Evolutionary conservation across 768 basidiomycete species (phyloP).

Genomic region (Phylloporus rhodoxanthus): DNA sequence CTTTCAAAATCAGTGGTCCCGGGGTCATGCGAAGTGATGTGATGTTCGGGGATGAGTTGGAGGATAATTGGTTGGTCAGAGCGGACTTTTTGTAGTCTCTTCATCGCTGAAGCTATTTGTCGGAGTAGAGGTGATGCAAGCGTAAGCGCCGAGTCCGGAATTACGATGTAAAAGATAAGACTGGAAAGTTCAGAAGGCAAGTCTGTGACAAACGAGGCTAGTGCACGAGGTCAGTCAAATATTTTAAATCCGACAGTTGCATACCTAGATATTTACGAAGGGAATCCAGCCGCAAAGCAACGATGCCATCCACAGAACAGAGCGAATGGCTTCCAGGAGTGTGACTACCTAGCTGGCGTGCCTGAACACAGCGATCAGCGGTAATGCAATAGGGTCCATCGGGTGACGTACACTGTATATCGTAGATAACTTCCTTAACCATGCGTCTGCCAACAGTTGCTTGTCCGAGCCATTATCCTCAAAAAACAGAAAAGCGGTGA

Average conservation of each 20-base stretch:
- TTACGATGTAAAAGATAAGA: slow-evolving; percentile 63
- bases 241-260: slow-evolving; percentile 8
- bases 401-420: slow-evolving; percentile 52
- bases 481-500: slow-evolving; percentile 61
- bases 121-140: slow-evolving; percentile 64
- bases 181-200: slow-evolving; percentile 36
- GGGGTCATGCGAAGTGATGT: slow-evolving; percentile 37
- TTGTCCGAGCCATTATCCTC: slow-evolving; percentile 54
- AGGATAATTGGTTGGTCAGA: slow-evolving; percentile 50
- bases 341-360: slow-evolving; percentile 56
- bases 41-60: slow-evolving; percentile 68
- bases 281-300: slow-evolving; percentile 61
- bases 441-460: slow-evolving; percentile 44
- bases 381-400: background rate
- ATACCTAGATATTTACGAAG: slow-evolving; percentile 63
- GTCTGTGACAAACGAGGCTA: slow-evolving; percentile 47
- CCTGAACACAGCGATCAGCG: slow-evolving; percentile 35
- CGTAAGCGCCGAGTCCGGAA: slow-evolving; percentile 55
- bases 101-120: slow-evolving; percentile 58
- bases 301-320: slow-evolving; percentile 50
- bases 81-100: slow-evolving; percentile 47
- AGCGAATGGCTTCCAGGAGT: slow-evolving; percentile 43
- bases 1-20: slow-evolving; percentile 33
- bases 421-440: slow-evolving; percentile 50
- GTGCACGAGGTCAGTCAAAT: slow-evolving; percentile 1